These are phyloP conservation scores for Stenocarpella maydis DNA, from an alignment of 2,329 filamentous ascomycete genomes.

Conservation along the genomic window DNA sequence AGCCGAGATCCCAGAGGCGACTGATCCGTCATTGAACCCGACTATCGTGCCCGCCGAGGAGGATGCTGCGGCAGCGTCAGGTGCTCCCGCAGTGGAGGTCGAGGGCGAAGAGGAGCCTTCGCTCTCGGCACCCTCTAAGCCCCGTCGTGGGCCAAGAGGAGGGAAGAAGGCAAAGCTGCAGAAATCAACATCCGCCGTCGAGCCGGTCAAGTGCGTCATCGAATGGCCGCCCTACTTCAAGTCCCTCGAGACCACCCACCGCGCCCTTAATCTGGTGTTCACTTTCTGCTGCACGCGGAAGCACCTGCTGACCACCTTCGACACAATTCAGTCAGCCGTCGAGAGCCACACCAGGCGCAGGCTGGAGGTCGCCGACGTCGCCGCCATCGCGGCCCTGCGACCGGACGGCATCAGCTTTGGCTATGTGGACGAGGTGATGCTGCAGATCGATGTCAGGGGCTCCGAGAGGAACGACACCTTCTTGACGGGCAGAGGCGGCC, in stretches of 20 bases:
- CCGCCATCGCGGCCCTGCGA: conserved; percentile 79
- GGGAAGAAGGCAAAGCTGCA: conserved; percentile 34
- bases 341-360: conserved; percentile 80
- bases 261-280: conserved; percentile 89
- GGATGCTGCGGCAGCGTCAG: neutral
- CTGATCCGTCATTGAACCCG: conserved; percentile 27
- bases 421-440: conserved; percentile 84
- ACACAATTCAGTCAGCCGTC: conserved; percentile 84
- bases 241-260: conserved; percentile 77
- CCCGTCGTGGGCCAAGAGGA: conserved; percentile 29
- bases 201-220: conserved; percentile 46
- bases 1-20: conserved; percentile 29
- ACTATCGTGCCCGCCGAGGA: neutral
- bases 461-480: conserved; percentile 71
- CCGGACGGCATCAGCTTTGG: conserved; percentile 82
- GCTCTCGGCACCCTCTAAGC: conserved; percentile 19
- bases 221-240: conserved; percentile 81
- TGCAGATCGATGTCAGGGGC: conserved; percentile 81
- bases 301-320: conserved; percentile 89
- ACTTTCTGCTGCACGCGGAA: conserved; percentile 96
- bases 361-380: conserved; percentile 79
- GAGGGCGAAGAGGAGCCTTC: conserved; percentile 21
- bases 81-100: neutral
- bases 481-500: conserved; percentile 59
- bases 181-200: conserved; percentile 30